phyloP scores from a whole-genome alignment of 1,284 basidiomycete genomes.

The Phlebopus sp. region DNA sequence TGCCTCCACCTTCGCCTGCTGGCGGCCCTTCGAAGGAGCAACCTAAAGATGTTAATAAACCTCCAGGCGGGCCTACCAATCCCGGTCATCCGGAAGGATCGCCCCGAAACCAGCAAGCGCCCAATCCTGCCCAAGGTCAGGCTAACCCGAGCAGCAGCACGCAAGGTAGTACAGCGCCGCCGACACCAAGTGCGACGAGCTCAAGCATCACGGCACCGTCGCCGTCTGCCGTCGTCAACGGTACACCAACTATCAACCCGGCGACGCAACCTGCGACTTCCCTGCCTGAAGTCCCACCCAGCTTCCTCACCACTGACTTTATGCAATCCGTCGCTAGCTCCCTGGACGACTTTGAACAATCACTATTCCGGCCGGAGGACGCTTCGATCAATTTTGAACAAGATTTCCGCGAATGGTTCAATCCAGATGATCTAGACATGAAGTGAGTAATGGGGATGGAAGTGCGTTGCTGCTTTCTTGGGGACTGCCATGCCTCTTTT shows the following conservation, averaged over 20 bases:
- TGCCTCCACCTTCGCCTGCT: constrained; percentile 54
- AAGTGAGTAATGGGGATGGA: constrained; percentile 18
- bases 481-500: constrained; percentile 10
- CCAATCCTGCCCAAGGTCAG: constrained; percentile 21
- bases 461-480: constrained; percentile 6
- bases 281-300: constrained; percentile 24
- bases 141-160: constrained; percentile 13
- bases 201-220: constrained; percentile 43
- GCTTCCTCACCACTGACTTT: constrained; percentile 41
- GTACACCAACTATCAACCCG: constrained; percentile 28
- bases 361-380: constrained; percentile 42
- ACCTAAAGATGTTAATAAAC: constrained; percentile 28
- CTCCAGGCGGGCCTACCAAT: constrained; percentile 16
- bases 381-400: constrained; percentile 57
- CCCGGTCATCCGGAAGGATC: constrained; percentile 41
- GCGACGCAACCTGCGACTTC: constrained; percentile 22
- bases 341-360: constrained; percentile 44
- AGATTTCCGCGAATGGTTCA: constrained; percentile 70
- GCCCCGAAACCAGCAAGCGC: constrained; percentile 42
- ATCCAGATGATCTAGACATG: constrained; percentile 44
- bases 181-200: constrained; percentile 43
- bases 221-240: constrained; percentile 42
- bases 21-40: constrained; percentile 42
- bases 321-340: constrained; percentile 37
- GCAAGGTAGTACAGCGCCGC: constrained; percentile 41